Conservation (phyloP, 345 rosid species). For the Gossypium mustelinum region DNA sequence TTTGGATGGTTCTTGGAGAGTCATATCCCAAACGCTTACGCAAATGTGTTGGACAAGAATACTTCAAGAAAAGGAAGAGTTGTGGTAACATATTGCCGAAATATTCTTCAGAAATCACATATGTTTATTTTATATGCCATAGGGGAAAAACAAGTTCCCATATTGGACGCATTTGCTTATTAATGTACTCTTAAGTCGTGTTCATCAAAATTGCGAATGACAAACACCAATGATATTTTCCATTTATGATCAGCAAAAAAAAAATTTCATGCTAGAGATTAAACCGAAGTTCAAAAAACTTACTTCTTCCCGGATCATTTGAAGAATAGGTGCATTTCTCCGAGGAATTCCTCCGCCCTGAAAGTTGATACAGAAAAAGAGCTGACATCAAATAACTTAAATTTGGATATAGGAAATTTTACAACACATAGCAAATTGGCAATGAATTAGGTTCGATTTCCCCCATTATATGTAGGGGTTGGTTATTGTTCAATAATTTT, state of each 20-base stretch:
- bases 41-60: neutral
- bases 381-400: neutral
- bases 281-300: slow-evolving; percentile 10
- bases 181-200: neutral
- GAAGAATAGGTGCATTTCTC: slow-evolving; percentile 76
- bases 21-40: neutral
- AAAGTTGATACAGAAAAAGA: slow-evolving; percentile 15
- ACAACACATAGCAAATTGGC: neutral
- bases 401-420: neutral
- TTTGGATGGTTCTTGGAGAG: neutral
- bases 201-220: neutral
- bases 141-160: neutral
- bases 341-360: slow-evolving; percentile 95
- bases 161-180: neutral
- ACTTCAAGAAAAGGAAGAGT: neutral
- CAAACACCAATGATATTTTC: neutral
- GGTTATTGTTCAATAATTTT: neutral
- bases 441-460: neutral
- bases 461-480: neutral
- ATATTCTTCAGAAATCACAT: neutral
- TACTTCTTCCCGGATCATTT: slow-evolving; percentile 85
- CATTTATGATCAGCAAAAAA: neutral
- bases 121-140: neutral
- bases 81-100: neutral
- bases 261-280: neutral